Evolutionary conservation across 1,284 basidiomycete species (phyloP).

Genomic region (Puccinia hordei): DNA sequence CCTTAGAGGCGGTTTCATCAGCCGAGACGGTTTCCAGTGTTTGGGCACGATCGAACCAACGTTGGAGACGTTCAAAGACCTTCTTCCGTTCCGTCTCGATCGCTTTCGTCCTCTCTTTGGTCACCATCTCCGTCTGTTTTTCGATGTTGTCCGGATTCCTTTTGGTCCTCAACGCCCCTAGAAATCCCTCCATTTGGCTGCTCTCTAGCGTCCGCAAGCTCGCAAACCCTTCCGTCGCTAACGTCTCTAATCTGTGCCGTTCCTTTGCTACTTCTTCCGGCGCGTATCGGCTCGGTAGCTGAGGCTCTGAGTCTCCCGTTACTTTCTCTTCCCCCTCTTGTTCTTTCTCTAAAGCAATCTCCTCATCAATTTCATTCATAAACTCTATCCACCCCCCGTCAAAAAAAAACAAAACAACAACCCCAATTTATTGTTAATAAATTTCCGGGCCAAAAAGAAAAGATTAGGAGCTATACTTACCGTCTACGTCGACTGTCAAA

Average conservation of each 20-base stretch:
- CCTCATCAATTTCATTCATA: conserved; percentile 4
- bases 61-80: neutral
- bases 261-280: conserved; percentile 10
- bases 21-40: neutral
- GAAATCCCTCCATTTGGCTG: neutral
- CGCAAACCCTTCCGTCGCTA: neutral
- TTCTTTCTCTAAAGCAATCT: neutral
- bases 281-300: neutral
- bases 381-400: conserved; percentile 2
- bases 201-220: neutral
- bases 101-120: neutral
- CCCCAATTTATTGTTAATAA: too few species aligned
- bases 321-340: neutral
- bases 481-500: too few species aligned
- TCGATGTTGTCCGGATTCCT: neutral
- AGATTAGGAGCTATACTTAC: too few species aligned
- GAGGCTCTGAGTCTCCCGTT: neutral
- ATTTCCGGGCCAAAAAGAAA: neutral
- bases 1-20: neutral
- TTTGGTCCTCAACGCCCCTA: neutral
- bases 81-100: neutral
- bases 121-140: neutral
- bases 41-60: conserved; percentile 17
- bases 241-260: neutral
- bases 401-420: neutral